Evolutionary conservation across 2,329 filamentous ascomycete species (phyloP).

Genomic region (Trichoderma sp.): DNA sequence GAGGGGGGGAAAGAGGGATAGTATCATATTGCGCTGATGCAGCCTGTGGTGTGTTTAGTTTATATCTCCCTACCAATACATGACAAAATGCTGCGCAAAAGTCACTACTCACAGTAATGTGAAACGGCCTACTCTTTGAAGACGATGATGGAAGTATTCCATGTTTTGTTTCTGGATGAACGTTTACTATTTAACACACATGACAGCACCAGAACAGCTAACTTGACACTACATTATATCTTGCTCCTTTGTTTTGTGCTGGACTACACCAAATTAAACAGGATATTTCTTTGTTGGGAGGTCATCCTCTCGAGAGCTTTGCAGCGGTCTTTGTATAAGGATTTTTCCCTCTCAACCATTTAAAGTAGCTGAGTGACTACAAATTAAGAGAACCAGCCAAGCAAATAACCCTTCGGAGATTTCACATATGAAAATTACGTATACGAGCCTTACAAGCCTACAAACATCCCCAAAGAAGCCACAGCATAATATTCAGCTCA

Average conservation of each 20-base stretch:
- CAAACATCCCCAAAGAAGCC: not conserved
- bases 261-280: not conserved
- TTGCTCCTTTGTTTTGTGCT: no score
- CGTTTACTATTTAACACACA: no score
- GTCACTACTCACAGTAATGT: not conserved
- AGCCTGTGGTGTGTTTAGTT: no score
- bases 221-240: no score
- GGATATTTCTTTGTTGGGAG: not conserved
- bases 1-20: no score
- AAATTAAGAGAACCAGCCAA: not conserved
- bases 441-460: no score
- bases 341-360: not conserved
- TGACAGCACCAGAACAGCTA: no score
- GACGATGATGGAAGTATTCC: no score
- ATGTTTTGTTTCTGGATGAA: no score
- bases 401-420: not conserved
- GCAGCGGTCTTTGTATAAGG: not conserved
- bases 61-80: no score
- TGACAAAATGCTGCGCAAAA: not conserved
- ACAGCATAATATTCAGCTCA: not conserved
- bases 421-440: not conserved
- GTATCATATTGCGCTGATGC: no score
- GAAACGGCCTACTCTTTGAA: not conserved
- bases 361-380: not conserved
- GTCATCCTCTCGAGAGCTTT: not conserved